Evolutionary conservation across 2,329 filamentous ascomycete species (phyloP).

Genomic region (Colletotrichum sp.): DNA sequence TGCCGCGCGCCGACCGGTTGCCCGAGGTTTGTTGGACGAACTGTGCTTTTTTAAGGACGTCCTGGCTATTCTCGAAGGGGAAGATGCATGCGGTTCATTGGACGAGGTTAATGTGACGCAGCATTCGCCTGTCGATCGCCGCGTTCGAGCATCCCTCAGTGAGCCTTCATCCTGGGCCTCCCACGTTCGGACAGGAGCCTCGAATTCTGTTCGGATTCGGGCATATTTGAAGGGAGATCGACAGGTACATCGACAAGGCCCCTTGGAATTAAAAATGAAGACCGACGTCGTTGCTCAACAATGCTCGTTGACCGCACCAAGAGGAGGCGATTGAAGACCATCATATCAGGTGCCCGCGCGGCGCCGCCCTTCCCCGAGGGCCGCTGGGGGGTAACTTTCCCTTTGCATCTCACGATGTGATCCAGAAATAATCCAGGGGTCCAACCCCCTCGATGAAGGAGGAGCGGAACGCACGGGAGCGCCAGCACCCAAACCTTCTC

Average conservation of each 20-base stretch:
- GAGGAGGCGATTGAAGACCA: background rate
- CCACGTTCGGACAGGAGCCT: background rate
- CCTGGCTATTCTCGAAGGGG: background rate
- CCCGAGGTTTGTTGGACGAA: background rate
- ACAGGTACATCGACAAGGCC: conserved; percentile 10
- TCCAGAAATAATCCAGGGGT: conserved; percentile 10
- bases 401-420: background rate
- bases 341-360: background rate
- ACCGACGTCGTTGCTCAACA: background rate
- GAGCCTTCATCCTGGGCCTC: background rate
- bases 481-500: conserved; percentile 11
- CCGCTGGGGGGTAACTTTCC: background rate
- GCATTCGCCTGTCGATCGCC: conserved; percentile 12
- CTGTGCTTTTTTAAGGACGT: background rate
- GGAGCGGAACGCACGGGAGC: conserved; percentile 22
- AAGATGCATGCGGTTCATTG: background rate
- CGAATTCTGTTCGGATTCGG: background rate
- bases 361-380: background rate
- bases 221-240: conserved; percentile 9
- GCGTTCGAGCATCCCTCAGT: conserved; percentile 1
- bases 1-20: background rate
- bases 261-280: background rate
- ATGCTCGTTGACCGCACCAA: background rate
- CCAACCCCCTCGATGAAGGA: conserved; percentile 11
- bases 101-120: background rate